phyloP scores from a whole-genome alignment of 371 early-diverging fungal genomes.

The Nematocida parisii region DNA sequence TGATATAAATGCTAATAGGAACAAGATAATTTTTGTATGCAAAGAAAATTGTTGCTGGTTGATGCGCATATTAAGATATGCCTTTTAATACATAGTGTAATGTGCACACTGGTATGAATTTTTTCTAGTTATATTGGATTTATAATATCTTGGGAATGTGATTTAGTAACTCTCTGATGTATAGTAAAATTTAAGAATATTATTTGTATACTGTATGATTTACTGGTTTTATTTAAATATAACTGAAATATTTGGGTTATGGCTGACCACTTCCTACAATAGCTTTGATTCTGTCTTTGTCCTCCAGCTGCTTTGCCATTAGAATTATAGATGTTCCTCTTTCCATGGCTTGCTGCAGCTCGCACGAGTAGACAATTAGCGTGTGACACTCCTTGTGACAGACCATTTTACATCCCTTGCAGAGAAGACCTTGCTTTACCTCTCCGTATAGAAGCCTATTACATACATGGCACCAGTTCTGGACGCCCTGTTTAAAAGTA shows the following conservation, averaged over 20 bases:
- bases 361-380: slow-evolving; percentile 64
- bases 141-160: no score
- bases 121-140: no score
- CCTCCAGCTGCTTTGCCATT: slow-evolving; percentile 64
- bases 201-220: no score
- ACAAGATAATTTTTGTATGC: no score
- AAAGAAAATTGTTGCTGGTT: no score
- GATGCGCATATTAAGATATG: no score
- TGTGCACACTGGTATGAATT: no score
- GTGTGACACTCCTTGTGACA: slow-evolving; percentile 69
- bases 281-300: slow-evolving; percentile 63
- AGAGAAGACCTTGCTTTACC: slow-evolving; percentile 55
- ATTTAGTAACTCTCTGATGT: no score
- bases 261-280: slow-evolving; percentile 33
- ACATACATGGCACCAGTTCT: slow-evolving; percentile 50
- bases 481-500: slow-evolving; percentile 22
- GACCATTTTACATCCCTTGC: slow-evolving; percentile 67
- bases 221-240: background rate
- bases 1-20: no score
- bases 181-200: no score
- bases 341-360: slow-evolving; percentile 65
- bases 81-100: no score
- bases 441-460: slow-evolving; percentile 43
- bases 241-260: background rate
- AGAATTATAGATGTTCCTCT: slow-evolving; percentile 62